Percentiles rank a stretch among this genome's conserved stretches.
These are phyloP conservation scores for Trichomonas tenax DNA, from an alignment of 208 protist genomes.

Conservation along the genomic window DNA sequence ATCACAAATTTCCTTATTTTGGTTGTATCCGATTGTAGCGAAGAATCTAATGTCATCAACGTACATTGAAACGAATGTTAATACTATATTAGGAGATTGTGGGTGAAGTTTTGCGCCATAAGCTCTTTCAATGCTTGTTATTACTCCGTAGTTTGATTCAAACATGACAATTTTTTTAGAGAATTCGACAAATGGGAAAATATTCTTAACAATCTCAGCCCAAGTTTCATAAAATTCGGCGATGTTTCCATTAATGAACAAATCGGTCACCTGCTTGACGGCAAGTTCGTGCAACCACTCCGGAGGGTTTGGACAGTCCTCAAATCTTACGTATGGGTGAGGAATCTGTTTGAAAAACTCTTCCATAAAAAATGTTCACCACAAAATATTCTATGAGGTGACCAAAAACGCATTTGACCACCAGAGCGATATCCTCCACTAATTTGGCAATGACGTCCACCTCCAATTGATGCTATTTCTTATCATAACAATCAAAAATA, in stretches of 20 bases:
- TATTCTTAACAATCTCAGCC: not conserved
- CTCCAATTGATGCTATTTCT: too few relatives aligned
- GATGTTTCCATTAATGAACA: not conserved
- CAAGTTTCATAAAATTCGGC: not conserved
- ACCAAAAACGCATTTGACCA: too few relatives aligned
- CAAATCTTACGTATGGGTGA: not conserved
- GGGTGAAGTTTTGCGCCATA: not conserved
- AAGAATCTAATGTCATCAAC: not conserved
- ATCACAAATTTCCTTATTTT: not conserved
- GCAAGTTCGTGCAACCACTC: not conserved
- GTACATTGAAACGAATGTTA: not conserved
- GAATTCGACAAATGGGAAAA: not conserved
- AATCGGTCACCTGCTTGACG: not conserved
- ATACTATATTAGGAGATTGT: not conserved
- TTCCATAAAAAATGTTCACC: too few relatives aligned
- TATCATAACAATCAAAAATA: too few relatives aligned
- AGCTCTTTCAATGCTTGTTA: not conserved
- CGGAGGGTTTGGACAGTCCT: not conserved
- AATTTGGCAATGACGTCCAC: too few relatives aligned
- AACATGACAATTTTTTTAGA: not conserved
- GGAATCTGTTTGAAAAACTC: not conserved
- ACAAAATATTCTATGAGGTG: too few relatives aligned
- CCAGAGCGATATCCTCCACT: too few relatives aligned
- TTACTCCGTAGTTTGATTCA: not conserved
- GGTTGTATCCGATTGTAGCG: not conserved